Base-by-base conservation (phyloP, 2,329 filamentous ascomycete species). In the Thielaviopsis punctulata region DNA sequence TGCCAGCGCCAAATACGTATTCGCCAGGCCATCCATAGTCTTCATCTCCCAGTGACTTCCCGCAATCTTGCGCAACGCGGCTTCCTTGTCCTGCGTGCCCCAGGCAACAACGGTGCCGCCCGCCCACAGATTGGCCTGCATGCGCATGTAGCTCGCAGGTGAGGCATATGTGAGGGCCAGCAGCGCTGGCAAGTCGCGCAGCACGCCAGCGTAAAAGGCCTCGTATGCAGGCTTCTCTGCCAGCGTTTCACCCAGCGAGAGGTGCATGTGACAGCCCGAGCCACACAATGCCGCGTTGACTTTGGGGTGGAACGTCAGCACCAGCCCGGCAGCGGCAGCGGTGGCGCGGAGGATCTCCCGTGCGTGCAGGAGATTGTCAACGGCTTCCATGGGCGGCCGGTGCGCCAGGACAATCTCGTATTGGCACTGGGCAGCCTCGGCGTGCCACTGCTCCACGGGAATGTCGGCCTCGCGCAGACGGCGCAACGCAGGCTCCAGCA, bases 81-180 rank as follows among this genome's bases (percentile, higher is more conserved):
- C 72, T 67, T 90, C 84, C 18, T 84, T 78, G 63, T 92, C 92
- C 65, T 92, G 80, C 4, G 79, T 84, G 12, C 86, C 86, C 86
- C 85, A 93, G 0, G 81, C 69, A 0, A 89, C 75, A 80, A 82
- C 89, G 7, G 79, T 76, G 0, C 84, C 84, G n/a, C 84, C 84
- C 0, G 84, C 76, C 86, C 85, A 92, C 54, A 69, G 69, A n/a
- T 84, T 75, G 51, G 87, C 80, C 1, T 67, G 65, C 10, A 85
- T 71, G 4, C 86, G 75, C 33, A 76, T 75, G 63, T 92, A 92
- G 62, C 80, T 86, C 0, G 71, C 70, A 1, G 75, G 70, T 57
- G 78, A 77, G 33, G 80, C 74, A 59, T 86, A 76, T 0, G 77
- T 79, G 53, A 92, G 81, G 0, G 86, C 83, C 10, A 73, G 66